Evolutionary conservation across 495 filamentous ascomycete species (phyloP), one percentile per base, ranked within the genome.

Genomic region (Diplogelasinospora grovesii): DNA sequence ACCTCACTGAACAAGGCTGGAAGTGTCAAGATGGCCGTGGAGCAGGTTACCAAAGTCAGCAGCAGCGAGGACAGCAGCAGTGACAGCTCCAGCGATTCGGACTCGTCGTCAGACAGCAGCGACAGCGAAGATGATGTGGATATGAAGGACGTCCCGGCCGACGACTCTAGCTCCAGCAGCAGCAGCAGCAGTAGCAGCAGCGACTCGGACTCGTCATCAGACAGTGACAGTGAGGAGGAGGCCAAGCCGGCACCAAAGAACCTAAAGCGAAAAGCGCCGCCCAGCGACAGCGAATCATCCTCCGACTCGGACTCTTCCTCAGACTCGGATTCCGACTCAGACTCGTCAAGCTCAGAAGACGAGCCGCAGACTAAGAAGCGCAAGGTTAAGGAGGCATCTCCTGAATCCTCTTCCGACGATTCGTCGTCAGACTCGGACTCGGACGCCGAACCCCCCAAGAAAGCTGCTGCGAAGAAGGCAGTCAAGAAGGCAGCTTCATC

Each of bases 81-180:
- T 50, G 54, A 56, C 13, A 63, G 64, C 43, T 63, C 60, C 37
- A 62, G 55, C 46, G 47, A 53, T 2, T 49, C 41, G 5, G 46
- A 95, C 71, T 95, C 89, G 8, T 95, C 89, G n/a, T n/a, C n/a
- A n/a, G n/a, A n/a, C 15, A 87, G 86, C 52, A 95, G 94, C 66
- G 79, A 95, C 66, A 88, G 87, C 58, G 74, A 81, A 65, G 71
- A 84, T 33, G 86, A 86, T 32, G 88, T 96, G 20, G 48, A 49
- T 21, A 56, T 56, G 52, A 37, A 44, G 28, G 52, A 56, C 22
- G 41, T 24, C 14, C 9, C 44, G 9, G 45, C 33, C 7, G 41
- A 44, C 35, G 47, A 54, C 9, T 47, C 43, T 6, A 50, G 47
- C 43, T 47, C 45, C 45, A 45, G 35, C 42, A 43, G 46, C n/a